Evolutionary conservation across 441 rosid species (phyloP).

Genomic region (Kokia cookei): DNA sequence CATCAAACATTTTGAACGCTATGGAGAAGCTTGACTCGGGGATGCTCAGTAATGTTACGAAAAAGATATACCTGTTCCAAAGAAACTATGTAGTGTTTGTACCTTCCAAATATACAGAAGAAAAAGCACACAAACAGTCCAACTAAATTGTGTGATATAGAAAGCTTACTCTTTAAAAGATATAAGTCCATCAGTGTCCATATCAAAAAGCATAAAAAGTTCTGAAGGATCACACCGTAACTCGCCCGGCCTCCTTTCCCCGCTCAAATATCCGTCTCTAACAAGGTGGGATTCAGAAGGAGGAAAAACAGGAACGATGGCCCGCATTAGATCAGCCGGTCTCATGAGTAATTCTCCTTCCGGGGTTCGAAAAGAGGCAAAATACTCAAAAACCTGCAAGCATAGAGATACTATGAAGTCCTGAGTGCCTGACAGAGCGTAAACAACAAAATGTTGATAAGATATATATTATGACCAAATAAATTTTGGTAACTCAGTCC

Average conservation of each 20-base stretch:
- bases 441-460: not conserved
- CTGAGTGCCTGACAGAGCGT: not conserved
- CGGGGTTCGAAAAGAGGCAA: constrained; percentile 50
- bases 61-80: constrained; percentile 77
- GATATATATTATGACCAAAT: not conserved
- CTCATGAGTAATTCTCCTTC: constrained; percentile 76
- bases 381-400: constrained; percentile 78
- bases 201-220: constrained; percentile 88
- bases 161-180: constrained; percentile 90
- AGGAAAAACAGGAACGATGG: constrained; percentile 84
- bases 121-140: not conserved
- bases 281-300: constrained; percentile 84
- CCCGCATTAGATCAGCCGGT: constrained; percentile 87
- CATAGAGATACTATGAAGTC: not conserved
- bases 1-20: constrained; percentile 90
- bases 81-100: not conserved
- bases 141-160: not conserved
- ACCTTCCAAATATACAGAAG: not conserved
- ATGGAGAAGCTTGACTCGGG: constrained; percentile 83
- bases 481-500: not conserved
- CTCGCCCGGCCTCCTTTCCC: constrained; percentile 88
- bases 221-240: constrained; percentile 65
- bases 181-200: constrained; percentile 69
- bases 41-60: constrained; percentile 77
- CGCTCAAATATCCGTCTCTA: constrained; percentile 81